Conservation (phyloP, 2,329 filamentous ascomycete genomes). For the Fusarium sp. region DNA sequence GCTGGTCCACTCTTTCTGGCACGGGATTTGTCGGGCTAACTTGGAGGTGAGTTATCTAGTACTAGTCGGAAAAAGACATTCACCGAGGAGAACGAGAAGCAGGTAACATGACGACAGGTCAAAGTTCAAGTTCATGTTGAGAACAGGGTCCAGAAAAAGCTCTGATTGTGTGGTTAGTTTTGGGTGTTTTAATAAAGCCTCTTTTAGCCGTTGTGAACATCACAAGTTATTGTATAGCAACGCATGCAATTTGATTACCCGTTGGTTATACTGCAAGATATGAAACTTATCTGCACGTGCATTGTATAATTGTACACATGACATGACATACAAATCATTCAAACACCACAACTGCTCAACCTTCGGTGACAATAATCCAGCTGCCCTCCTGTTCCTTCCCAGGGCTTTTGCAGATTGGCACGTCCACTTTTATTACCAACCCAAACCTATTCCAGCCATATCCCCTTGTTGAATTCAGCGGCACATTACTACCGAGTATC, state of each 20-base stretch:
- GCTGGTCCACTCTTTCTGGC: slow-evolving; percentile 36
- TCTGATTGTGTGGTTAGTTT: not conserved
- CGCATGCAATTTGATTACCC: too few relatives aligned
- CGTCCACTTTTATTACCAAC: slow-evolving; percentile 42
- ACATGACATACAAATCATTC: slow-evolving; percentile 10
- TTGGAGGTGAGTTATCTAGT: not conserved
- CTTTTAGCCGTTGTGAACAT: slow-evolving; percentile 17
- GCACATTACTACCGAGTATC: slow-evolving; percentile 46
- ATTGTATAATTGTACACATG: not conserved
- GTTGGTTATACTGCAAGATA: too few relatives aligned
- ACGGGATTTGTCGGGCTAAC: slow-evolving; percentile 50
- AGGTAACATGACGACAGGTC: not conserved
- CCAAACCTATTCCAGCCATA: slow-evolving; percentile 35
- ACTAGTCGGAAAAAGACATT: slow-evolving; percentile 41
- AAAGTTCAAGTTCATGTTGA: not conserved
- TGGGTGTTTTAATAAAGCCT: slow-evolving; percentile 18
- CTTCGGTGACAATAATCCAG: slow-evolving; percentile 41
- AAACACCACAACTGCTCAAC: slow-evolving; percentile 26
- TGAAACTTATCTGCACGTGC: too few relatives aligned
- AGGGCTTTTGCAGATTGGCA: slow-evolving; percentile 16
- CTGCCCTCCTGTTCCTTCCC: slow-evolving; percentile 11
- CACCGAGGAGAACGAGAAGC: slow-evolving; percentile 33
- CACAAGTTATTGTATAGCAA: too few relatives aligned
- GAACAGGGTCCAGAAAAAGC: not conserved
- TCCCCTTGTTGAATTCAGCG: slow-evolving; percentile 9